Evolutionary conservation across 2,329 filamentous ascomycete genomes (phyloP).

Genomic region (Aspergillus nomiae): DNA sequence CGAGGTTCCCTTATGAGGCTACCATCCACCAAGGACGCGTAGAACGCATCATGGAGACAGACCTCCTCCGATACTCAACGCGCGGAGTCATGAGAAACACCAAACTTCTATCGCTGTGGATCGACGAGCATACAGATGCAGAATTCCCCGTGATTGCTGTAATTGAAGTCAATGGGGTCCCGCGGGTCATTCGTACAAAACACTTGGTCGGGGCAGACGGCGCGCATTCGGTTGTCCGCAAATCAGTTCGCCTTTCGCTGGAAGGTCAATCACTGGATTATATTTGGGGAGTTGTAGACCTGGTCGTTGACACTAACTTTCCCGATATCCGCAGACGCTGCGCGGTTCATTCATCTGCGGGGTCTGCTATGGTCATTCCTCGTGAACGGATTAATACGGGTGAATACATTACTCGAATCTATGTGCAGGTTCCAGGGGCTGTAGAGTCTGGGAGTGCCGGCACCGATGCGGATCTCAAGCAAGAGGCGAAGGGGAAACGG

Average conservation of each 20-base stretch:
- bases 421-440: constrained; percentile 46
- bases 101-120: constrained; percentile 63
- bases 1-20: constrained; percentile 69
- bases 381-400: constrained; percentile 62
- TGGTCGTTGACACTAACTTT: constrained; percentile 70
- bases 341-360: constrained; percentile 71
- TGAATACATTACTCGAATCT: constrained; percentile 73
- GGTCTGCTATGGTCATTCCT: constrained; percentile 78
- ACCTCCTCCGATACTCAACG: constrained; percentile 63
- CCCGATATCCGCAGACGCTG: constrained; percentile 79
- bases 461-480: constrained; percentile 44
- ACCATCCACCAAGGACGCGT: constrained; percentile 71
- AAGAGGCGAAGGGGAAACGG: constrained; percentile 59
- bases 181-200: constrained; percentile 59
- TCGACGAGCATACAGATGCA: constrained; percentile 51
- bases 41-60: constrained; percentile 67
- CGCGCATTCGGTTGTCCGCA: constrained; percentile 65
- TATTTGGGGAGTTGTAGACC: constrained; percentile 76
- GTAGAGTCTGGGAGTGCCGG: constrained; percentile 27
- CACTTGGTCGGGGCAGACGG: constrained; percentile 73
- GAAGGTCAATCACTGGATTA: constrained; percentile 69
- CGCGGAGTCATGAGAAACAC: constrained; percentile 62
- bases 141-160: constrained; percentile 37
- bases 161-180: constrained; percentile 29
- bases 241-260: constrained; percentile 52